phyloP scores from a whole-genome alignment of 345 rosid genomes.

The Trapa bicornis region DNA sequence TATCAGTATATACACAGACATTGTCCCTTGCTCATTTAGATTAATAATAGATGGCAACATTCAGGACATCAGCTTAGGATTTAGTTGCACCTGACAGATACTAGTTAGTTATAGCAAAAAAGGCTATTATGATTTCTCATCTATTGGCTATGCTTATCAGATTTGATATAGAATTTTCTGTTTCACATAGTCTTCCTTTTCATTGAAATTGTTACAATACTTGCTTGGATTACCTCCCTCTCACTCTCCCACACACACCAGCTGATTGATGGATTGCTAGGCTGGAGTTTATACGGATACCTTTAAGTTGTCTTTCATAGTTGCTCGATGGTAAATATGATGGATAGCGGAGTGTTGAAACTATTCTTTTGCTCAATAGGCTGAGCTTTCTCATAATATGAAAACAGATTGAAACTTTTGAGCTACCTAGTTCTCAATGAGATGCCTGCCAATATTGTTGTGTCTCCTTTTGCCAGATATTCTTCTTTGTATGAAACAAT shows the following conservation, averaged over 20 bases:
- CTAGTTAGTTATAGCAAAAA: neutral
- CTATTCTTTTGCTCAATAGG: neutral
- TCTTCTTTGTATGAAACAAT: no score
- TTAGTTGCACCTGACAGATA: neutral
- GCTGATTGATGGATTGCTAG: constrained; percentile 31
- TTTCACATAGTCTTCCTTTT: no score
- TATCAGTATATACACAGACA: neutral
- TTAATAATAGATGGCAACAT: neutral
- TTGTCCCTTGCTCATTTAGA: neutral
- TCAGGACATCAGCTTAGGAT: neutral
- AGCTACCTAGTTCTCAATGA: neutral
- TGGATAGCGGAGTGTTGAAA: neutral
- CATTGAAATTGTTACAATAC: no score
- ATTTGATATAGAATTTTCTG: neutral
- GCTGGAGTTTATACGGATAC: neutral
- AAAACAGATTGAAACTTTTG: neutral
- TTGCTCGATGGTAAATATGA: neutral
- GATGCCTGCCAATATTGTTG: neutral
- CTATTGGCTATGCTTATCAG: no score
- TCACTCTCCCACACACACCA: neutral
- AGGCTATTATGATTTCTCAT: neutral
- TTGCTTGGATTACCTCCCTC: neutral
- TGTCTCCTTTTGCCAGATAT: no score
- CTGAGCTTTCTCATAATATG: neutral
- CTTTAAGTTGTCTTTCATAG: neutral